These are phyloP conservation scores for Vanrija pseudolonga DNA, from an alignment of 1,284 basidiomycete genomes.

Conservation along the genomic window DNA sequence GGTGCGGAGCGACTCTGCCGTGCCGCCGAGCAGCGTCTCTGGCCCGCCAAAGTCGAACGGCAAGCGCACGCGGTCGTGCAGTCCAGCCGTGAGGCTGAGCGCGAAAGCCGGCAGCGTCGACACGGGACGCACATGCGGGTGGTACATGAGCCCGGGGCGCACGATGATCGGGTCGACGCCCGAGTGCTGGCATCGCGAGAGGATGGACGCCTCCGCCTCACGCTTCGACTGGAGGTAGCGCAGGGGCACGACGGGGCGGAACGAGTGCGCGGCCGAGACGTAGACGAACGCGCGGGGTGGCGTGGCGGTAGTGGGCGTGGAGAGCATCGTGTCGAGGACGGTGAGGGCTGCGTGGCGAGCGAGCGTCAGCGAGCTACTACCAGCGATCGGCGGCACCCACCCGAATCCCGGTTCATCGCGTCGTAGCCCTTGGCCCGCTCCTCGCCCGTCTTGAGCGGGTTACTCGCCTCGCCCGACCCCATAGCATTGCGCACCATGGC, in stretches of 20 bases:
- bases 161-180: conserved; percentile 61
- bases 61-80: conserved; percentile 62
- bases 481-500: conserved; percentile 47
- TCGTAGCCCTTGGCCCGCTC: conserved; percentile 61
- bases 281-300: conserved; percentile 68
- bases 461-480: conserved; percentile 49
- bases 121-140: conserved; percentile 84
- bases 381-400: conserved; percentile 54
- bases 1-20: conserved; percentile 62
- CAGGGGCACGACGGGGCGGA: conserved; percentile 75
- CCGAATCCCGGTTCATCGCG: conserved; percentile 80
- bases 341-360: conserved; percentile 68
- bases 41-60: conserved; percentile 53
- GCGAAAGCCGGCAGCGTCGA: conserved; percentile 81
- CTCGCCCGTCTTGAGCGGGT: conserved; percentile 59
- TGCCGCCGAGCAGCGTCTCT: conserved; percentile 37
- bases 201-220: conserved; percentile 62
- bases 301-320: conserved; percentile 9
- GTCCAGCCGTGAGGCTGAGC: conserved; percentile 68
- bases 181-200: conserved; percentile 1
- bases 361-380: conserved; percentile 5
- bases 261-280: conserved; percentile 91
- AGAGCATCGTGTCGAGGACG: conserved; percentile 68
- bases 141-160: conserved; percentile 93
- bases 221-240: conserved; percentile 87